Conservation (phyloP, 148 eudicot species). For the Simmondsia chinensis region DNA sequence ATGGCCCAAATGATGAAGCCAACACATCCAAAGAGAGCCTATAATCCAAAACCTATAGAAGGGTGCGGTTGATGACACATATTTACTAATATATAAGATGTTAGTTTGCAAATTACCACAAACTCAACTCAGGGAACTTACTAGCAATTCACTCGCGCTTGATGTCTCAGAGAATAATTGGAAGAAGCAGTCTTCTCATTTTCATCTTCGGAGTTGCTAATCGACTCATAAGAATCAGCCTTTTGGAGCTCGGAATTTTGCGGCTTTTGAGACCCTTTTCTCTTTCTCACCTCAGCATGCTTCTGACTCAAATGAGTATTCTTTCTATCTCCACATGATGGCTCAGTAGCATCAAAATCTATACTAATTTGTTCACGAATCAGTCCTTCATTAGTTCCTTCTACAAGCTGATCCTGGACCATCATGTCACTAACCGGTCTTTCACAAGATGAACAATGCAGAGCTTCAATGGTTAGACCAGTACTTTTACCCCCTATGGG, state of each 20-base stretch:
- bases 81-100: too few species aligned
- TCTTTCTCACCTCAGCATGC: constrained; percentile 3
- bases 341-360: constrained; percentile 7
- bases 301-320: not conserved
- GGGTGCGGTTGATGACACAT: too few species aligned
- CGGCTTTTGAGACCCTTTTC: constrained; percentile 5
- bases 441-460: not conserved
- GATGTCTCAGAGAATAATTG: constrained; percentile 6
- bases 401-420: constrained; percentile 10
- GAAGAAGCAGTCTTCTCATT: constrained; percentile 9
- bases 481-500: not conserved
- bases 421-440: constrained; percentile 8
- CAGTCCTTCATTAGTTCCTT: constrained; percentile 5
- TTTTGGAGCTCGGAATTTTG: constrained; percentile 7
- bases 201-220: constrained; percentile 23
- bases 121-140: constrained; percentile 14
- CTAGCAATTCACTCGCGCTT: constrained; percentile 14
- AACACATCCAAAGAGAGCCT: too few species aligned
- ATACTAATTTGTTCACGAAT: constrained; percentile 11
- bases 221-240: constrained; percentile 10
- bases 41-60: too few species aligned
- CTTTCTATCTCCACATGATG: constrained; percentile 2
- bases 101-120: not conserved
- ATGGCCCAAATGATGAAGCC: too few species aligned
- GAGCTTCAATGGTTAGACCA: not conserved